Evolutionary conservation across 345 rosid genomes (phyloP), one percentile per base, ranked within the genome.

Genomic region (Turritis glabra): DNA sequence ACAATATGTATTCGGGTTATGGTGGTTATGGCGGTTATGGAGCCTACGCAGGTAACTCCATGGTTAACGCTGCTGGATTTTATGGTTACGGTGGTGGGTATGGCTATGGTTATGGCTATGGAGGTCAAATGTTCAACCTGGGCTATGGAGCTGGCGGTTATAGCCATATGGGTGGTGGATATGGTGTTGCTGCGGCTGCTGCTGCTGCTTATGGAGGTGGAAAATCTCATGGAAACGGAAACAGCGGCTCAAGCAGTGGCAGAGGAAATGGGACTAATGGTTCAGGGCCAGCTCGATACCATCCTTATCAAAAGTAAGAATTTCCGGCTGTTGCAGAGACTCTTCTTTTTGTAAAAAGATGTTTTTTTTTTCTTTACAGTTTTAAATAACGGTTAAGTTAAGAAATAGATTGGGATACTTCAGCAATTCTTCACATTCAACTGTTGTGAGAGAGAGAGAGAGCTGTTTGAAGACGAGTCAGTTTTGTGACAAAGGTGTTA

Each of bases 221-320:
- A 35, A 78, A 66, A 63, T 78, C 82, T 23, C 78, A 83, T 1
- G 82, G 84, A 8, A 74, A 76, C 62, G 73, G 73, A 19, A 78
- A 80, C 40, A 66, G 65, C 47, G 62, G 81, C 74, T 84, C 81
- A 40, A 82, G 83, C 52, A 69, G 50, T 70, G 87, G 83, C 65
- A 81, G 74, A 69, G 88, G 86, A 56, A 79, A 80, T 33, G 86
- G 84, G 56, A 69, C 64, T 53, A 68, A 79, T 81, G 87, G 82
- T 74, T 76, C 76, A 60, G 77, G 67, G 72, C 79, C 81, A 12
- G 75, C 77, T 73, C 80, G 93, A 22, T 88, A 81, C 72, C 93
- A 88, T 85, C 93, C 93, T 59, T 88, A 86, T 60, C 81, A 86
- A 54, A 82, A 87, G 69, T 86, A 77, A 80, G 66, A 72, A 56